Conservation (phyloP, 345 rosid genomes). For the Corymbia maculata region DNA sequence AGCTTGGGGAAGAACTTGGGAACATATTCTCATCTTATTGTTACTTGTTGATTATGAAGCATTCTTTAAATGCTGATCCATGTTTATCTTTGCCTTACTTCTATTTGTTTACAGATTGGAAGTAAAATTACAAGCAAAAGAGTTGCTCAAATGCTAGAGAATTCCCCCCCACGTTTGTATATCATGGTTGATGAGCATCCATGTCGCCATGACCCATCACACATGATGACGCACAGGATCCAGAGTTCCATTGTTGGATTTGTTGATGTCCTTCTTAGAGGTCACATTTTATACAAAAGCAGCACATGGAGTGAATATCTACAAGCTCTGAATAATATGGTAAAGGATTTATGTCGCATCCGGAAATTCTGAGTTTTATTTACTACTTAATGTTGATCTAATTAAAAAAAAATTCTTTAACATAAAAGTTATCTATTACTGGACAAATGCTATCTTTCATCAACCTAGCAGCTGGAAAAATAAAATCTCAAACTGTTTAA, state of each 20-base stretch:
- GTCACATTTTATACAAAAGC: slow-evolving; percentile 27
- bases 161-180: slow-evolving; percentile 53
- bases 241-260: slow-evolving; percentile 60
- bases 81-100: background rate
- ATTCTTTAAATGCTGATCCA: background rate
- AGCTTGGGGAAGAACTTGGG: background rate
- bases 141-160: slow-evolving; percentile 71
- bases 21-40: background rate
- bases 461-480: background rate
- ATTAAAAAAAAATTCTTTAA: background rate
- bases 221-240: slow-evolving; percentile 81
- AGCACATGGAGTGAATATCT: slow-evolving; percentile 35
- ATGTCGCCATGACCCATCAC: slow-evolving; percentile 88
- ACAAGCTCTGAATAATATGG: slow-evolving; percentile 47
- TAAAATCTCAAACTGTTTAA: background rate
- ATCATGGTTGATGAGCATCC: slow-evolving; percentile 81
- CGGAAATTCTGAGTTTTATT: background rate
- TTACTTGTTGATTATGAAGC: background rate
- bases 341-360: slow-evolving; percentile 7
- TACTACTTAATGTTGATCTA: background rate
- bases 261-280: slow-evolving; percentile 43
- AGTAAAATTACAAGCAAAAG: slow-evolving; percentile 87
- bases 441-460: background rate
- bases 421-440: background rate
- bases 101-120: slow-evolving; percentile 53